Evolutionary conservation across 345 rosid species (phyloP).

Genomic region (Rhodomyrtus tomentosa): DNA sequence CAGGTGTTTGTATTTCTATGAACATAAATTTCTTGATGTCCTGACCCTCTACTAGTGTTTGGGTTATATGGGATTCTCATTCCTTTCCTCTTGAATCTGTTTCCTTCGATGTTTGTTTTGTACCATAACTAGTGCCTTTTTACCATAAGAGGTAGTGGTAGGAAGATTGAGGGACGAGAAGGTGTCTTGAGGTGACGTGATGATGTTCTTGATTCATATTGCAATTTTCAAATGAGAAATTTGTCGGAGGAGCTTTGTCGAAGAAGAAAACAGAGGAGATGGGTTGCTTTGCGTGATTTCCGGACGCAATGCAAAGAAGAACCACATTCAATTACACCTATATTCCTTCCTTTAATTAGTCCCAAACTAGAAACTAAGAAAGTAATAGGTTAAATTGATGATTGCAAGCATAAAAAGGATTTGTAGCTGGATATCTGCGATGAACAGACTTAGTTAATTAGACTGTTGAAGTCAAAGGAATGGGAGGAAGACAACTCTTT

Average conservation of each 20-base stretch:
- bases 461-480: not conserved
- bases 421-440: not conserved
- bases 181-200: not conserved
- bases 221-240: not conserved
- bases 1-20: not conserved
- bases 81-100: not conserved
- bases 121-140: not conserved
- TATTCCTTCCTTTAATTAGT: not conserved
- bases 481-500: not conserved
- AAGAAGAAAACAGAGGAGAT: not conserved
- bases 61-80: not conserved
- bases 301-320: not conserved
- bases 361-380: not conserved
- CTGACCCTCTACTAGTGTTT: not conserved
- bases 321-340: not conserved
- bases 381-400: not conserved
- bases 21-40: not conserved
- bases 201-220: not conserved
- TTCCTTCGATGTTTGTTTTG: not conserved
- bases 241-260: not conserved
- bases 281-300: not conserved
- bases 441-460: not conserved
- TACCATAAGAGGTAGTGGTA: not conserved
- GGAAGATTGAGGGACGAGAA: not conserved
- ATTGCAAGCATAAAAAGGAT: not conserved